Percentiles rank a stretch among this genome's conserved stretches.
Conservation (phyloP, 768 basidiomycete genomes). For the Rhodocollybia butyracea region DNA sequence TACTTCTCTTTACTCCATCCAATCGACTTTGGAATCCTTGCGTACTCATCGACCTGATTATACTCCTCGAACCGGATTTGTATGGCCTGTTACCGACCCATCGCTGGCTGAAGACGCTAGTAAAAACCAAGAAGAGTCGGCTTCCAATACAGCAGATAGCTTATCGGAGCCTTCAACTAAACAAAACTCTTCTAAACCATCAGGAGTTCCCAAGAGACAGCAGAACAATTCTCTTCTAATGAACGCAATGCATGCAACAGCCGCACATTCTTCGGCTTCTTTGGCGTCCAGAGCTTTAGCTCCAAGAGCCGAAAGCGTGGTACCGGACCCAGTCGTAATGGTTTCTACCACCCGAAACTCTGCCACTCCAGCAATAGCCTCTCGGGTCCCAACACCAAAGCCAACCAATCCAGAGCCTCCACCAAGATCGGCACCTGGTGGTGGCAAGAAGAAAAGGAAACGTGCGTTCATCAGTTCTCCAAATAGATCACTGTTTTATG, state of each 20-base stretch:
- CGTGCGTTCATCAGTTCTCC: constrained; percentile 38
- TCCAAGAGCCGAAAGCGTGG: constrained; percentile 21
- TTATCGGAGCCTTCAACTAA: constrained; percentile 15
- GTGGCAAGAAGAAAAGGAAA: constrained; percentile 74
- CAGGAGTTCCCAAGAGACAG: constrained; percentile 45
- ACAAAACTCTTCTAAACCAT: constrained; percentile 15
- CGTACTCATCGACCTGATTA: constrained; percentile 76
- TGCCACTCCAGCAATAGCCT: constrained; percentile 16
- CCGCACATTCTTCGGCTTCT: constrained; percentile 58
- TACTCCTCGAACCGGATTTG: constrained; percentile 78
- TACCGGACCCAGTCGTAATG: constrained; percentile 13
- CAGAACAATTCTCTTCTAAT: constrained; percentile 68
- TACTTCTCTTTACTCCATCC: constrained; percentile 66
- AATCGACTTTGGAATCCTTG: constrained; percentile 73
- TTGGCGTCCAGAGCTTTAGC: constrained; percentile 39
- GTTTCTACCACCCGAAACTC: constrained; percentile 12
- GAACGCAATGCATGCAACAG: constrained; percentile 80
- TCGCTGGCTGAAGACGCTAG: constrained; percentile 35
- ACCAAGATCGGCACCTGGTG: constrained; percentile 45
- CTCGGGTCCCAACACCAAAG: constrained; percentile 6
- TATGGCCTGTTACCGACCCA: constrained; percentile 77
- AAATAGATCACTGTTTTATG: background rate
- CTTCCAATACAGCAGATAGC: constrained; percentile 15
- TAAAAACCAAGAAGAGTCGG: constrained; percentile 34
- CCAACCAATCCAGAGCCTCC: constrained; percentile 39